Conservation (phyloP, 805 yeast species). For the Nakazawaea holstii region DNA sequence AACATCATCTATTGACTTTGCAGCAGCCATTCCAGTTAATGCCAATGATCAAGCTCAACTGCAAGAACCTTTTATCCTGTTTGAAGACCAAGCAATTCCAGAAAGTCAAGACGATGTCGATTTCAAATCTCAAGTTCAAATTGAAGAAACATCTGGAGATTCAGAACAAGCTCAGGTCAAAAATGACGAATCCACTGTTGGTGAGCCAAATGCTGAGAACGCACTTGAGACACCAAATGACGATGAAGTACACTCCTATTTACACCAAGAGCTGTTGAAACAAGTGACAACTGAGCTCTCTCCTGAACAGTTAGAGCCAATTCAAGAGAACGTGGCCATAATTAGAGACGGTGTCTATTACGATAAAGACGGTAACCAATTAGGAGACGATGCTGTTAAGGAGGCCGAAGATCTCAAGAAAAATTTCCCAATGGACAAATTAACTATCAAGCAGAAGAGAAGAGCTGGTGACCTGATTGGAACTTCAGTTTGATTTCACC, state of each 20-base stretch:
- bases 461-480: conserved; percentile 3
- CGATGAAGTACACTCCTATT: background rate
- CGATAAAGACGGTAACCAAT: conserved; percentile 13
- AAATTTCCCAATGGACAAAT: conserved; percentile 9
- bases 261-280: background rate
- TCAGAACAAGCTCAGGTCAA: background rate
- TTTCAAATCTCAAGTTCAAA: conserved; percentile 2
- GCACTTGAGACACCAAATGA: background rate
- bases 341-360: conserved; percentile 10
- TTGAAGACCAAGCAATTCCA: conserved; percentile 1
- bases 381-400: conserved; percentile 24
- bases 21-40: conserved; percentile 1
- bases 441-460: conserved; percentile 4
- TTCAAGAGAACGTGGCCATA: background rate
- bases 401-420: background rate
- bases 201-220: conserved; percentile 2
- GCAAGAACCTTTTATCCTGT: background rate
- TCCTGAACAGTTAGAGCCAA: background rate
- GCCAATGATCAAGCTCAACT: conserved; percentile 3
- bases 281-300: background rate
- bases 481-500: background rate
- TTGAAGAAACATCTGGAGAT: conserved; percentile 6
- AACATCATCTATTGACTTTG: conserved; percentile 6
- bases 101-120: conserved; percentile 8
- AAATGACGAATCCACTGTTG: conserved; percentile 8